These are phyloP conservation scores for Ogataea dorogensis DNA, from an alignment of 805 yeast genomes.

Conservation along the genomic window DNA sequence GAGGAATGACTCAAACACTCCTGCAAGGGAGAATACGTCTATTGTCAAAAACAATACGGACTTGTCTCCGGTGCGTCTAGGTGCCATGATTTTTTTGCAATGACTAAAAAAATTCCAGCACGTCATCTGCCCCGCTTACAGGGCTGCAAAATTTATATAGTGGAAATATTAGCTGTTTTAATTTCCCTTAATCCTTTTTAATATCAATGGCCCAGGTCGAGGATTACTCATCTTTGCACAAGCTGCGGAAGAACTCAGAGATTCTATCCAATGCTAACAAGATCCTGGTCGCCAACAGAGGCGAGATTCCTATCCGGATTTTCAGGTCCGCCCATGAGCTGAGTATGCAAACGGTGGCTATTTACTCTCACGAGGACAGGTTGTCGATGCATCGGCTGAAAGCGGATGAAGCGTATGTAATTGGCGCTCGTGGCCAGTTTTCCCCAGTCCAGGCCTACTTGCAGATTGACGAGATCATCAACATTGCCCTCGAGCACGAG, in stretches of 20 bases:
- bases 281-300: slow-evolving; percentile 80
- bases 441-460: slow-evolving; percentile 96
- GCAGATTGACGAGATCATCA: slow-evolving; percentile 91
- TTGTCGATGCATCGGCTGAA: slow-evolving; percentile 92
- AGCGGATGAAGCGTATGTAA: slow-evolving; percentile 90
- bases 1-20: slow-evolving; percentile 3
- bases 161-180: slow-evolving; percentile 1
- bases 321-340: slow-evolving; percentile 97
- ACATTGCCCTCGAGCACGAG: slow-evolving; percentile 71
- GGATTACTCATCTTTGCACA: slow-evolving; percentile 35
- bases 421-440: slow-evolving; percentile 84
- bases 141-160: slow-evolving; percentile 5
- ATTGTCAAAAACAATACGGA: slow-evolving; percentile 11
- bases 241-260: slow-evolving; percentile 41
- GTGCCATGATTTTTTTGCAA: slow-evolving; percentile 5
- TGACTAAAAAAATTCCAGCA: slow-evolving; percentile 9
- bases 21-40: slow-evolving; percentile 6
- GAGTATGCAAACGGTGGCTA: slow-evolving; percentile 95
- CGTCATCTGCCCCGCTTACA: slow-evolving; percentile 12
- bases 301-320: slow-evolving; percentile 83
- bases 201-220: slow-evolving; percentile 31
- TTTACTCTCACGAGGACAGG: slow-evolving; percentile 94
- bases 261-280: slow-evolving; percentile 54
- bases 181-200: slow-evolving; percentile 5
- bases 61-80: slow-evolving; percentile 8